These are phyloP conservation scores for Talaromyces sp. DNA, from an alignment of 2,329 filamentous ascomycete genomes.

Conservation along the genomic window DNA sequence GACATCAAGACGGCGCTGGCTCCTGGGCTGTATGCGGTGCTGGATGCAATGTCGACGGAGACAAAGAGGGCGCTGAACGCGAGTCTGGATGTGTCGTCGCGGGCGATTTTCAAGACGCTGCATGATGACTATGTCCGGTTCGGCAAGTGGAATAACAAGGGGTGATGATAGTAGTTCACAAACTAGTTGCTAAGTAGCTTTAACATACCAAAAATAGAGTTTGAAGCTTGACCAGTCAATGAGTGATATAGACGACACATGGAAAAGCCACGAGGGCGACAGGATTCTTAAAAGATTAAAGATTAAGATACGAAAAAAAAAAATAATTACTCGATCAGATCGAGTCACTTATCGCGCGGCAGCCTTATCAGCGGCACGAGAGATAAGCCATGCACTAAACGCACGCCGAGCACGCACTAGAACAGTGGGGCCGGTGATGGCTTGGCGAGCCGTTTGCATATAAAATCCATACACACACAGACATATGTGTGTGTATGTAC, in stretches of 20 bases:
- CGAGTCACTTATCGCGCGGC: conserved; percentile 8
- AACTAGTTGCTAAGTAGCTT: not conserved
- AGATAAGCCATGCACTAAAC: not conserved
- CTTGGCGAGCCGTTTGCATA: not conserved
- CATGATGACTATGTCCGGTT: conserved; percentile 48
- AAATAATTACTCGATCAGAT: conserved; percentile 13
- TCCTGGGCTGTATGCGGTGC: conserved; percentile 47
- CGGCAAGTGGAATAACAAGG: conserved; percentile 41
- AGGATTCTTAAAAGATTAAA: not conserved
- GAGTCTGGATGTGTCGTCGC: conserved; percentile 45
- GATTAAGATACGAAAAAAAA: not conserved
- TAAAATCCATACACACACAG: not conserved
- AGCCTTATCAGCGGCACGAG: conserved; percentile 1
- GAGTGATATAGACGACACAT: not conserved
- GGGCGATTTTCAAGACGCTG: conserved; percentile 48
- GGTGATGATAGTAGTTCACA: not conserved
- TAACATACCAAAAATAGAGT: not conserved
- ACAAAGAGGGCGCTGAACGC: conserved; percentile 47
- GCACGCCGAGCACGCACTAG: not conserved
- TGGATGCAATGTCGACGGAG: conserved; percentile 48
- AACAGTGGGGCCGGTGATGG: not conserved
- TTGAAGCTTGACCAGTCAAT: not conserved
- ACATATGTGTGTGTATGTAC: not conserved
- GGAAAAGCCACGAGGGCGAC: not conserved
- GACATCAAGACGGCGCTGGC: conserved; percentile 48